Evolutionary conservation across 805 yeast species (phyloP).

Genomic region (Candida qinlingensis): DNA sequence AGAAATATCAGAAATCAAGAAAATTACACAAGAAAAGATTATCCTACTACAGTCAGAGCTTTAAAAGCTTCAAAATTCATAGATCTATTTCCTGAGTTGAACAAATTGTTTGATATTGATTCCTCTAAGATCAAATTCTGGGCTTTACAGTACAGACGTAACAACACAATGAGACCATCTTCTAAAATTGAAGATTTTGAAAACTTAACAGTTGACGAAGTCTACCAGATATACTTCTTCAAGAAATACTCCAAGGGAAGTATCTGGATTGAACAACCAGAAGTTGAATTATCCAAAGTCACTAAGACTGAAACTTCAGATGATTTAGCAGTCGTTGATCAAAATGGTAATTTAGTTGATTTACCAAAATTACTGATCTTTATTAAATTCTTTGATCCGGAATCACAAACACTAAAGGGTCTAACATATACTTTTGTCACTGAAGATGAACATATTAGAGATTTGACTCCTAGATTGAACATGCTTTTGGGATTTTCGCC

Average conservation of each 20-base stretch:
- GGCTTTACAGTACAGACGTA: constrained; percentile 61
- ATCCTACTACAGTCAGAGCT: constrained; percentile 45
- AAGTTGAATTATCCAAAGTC: constrained; percentile 21
- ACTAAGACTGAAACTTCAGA: constrained; percentile 7
- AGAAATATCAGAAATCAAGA: constrained; percentile 33
- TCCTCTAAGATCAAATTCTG: constrained; percentile 48
- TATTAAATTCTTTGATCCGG: constrained; percentile 63
- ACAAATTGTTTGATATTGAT: constrained; percentile 36
- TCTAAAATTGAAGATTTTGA: constrained; percentile 29
- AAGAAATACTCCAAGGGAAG: constrained; percentile 46
- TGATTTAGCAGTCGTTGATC: constrained; percentile 10
- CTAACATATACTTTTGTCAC: constrained; percentile 53
- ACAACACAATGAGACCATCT: constrained; percentile 65
- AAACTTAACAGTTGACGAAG: constrained; percentile 43
- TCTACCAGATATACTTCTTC: constrained; percentile 41
- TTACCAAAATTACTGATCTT: constrained; percentile 34
- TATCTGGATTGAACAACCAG: constrained; percentile 62
- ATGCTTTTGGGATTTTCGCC: constrained; percentile 34
- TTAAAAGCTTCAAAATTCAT: constrained; percentile 50
- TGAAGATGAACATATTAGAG: constrained; percentile 39
- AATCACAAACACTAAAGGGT: constrained; percentile 53
- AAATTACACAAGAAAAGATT: constrained; percentile 26
- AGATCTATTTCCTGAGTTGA: constrained; percentile 46
- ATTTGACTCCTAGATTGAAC: constrained; percentile 37
- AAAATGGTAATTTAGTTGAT: constrained; percentile 19